Conservation (phyloP, 2,329 filamentous ascomycete species). For the Fusarium tuaranense region DNA sequence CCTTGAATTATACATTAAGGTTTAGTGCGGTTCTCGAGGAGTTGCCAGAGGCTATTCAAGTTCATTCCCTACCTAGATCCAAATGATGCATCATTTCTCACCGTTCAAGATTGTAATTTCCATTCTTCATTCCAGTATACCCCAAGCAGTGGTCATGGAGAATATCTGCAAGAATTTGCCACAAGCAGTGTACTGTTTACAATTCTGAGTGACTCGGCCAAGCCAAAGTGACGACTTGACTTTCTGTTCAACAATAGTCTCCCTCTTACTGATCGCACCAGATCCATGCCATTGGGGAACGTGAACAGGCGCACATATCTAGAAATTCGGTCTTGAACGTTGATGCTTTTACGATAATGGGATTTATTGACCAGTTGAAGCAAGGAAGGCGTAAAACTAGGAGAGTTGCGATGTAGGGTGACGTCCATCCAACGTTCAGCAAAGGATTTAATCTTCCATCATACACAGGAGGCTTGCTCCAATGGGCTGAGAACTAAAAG, state of each 20-base stretch:
- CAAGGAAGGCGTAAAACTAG: not conserved
- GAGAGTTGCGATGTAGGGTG: not conserved
- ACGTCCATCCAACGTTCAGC: not conserved
- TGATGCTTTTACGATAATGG: not conserved
- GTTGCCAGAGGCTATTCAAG: not conserved
- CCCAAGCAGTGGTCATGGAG: not conserved
- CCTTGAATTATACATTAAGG: not conserved
- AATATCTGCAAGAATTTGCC: not conserved
- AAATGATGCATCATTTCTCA: not conserved
- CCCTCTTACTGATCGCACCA: not conserved
- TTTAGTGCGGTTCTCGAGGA: not conserved
- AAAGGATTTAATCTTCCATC: not conserved
- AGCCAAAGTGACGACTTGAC: not conserved
- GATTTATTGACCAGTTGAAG: not conserved
- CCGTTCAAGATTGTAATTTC: not conserved
- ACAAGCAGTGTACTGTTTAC: not conserved
- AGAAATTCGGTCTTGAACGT: accelerated
- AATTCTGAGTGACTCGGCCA: not conserved
- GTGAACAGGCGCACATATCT: not conserved
- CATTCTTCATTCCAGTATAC: not conserved
- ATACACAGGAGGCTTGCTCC: not conserved
- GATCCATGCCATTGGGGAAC: not conserved
- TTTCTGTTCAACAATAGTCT: not conserved
- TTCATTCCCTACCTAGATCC: not conserved
- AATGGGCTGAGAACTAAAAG: not conserved